phyloP scores from a whole-genome alignment of 164 flowering plant species.

The Vitis amurensis region DNA sequence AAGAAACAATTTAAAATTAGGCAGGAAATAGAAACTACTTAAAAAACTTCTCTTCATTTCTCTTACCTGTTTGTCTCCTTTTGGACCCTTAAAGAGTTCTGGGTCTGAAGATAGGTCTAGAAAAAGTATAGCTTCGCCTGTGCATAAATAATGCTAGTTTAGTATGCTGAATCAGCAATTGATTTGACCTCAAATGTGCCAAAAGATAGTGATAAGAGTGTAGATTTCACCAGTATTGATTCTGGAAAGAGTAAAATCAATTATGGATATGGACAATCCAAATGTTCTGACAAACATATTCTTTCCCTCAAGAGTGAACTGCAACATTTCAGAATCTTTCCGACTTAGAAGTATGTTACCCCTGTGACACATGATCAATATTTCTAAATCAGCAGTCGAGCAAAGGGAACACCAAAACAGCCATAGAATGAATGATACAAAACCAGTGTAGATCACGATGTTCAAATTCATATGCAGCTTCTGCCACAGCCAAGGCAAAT shows the following conservation, averaged over 20 bases:
- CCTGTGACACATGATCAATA: constrained; percentile 42
- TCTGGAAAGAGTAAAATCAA: constrained; percentile 92
- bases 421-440: background rate
- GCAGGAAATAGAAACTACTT: background rate
- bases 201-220: background rate
- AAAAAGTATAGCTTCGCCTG: constrained; percentile 83
- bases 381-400: constrained; percentile 4
- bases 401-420: background rate
- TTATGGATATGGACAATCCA: constrained; percentile 70
- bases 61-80: constrained; percentile 89
- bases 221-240: constrained; percentile 69
- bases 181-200: background rate
- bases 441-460: constrained; percentile 97
- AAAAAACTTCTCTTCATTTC: background rate
- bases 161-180: background rate
- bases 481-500: constrained; percentile 87
- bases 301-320: constrained; percentile 72
- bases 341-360: constrained; percentile 88
- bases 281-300: constrained; percentile 46
- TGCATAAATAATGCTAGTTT: constrained; percentile 7
- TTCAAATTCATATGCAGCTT: constrained; percentile 91
- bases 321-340: constrained; percentile 40
- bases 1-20: too few species aligned
- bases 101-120: constrained; percentile 84
- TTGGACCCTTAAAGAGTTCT: constrained; percentile 85